Conservation (phyloP, 257 asterid genomes). For the Nicotiana obtusifolia region DNA sequence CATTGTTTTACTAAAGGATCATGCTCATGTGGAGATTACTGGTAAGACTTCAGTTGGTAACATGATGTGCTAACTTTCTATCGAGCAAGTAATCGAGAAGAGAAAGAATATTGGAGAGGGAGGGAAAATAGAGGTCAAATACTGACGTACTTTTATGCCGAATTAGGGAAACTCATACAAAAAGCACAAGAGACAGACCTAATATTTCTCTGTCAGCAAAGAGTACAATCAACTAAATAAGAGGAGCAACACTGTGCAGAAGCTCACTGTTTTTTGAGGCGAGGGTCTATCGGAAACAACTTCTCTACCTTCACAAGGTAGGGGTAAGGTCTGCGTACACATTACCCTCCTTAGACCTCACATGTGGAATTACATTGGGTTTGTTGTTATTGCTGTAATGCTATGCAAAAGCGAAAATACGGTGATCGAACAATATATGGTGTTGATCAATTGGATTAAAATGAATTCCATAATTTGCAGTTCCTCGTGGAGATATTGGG, state of each 20-base stretch:
- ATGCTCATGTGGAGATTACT: conserved; percentile 38
- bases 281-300: no score
- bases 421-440: neutral
- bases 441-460: no score
- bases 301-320: no score
- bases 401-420: neutral
- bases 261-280: neutral
- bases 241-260: neutral
- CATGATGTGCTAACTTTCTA: neutral
- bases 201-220: neutral
- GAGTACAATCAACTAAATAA: neutral
- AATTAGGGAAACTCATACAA: neutral
- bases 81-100: neutral
- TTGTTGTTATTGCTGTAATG: neutral
- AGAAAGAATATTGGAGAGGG: neutral
- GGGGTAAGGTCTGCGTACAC: no score
- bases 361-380: no score
- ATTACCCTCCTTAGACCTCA: no score
- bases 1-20: conserved; percentile 33
- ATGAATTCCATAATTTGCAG: neutral
- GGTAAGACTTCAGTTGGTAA: conserved; percentile 19
- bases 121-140: neutral
- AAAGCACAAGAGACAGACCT: neutral
- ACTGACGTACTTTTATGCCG: no score
- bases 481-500: neutral